A percentile compares a stretch with the other conserved stretches of the same genome.
These are phyloP conservation scores for Penicillium sp. DNA, from an alignment of 2,329 filamentous ascomycete genomes.

Conservation along the genomic window DNA sequence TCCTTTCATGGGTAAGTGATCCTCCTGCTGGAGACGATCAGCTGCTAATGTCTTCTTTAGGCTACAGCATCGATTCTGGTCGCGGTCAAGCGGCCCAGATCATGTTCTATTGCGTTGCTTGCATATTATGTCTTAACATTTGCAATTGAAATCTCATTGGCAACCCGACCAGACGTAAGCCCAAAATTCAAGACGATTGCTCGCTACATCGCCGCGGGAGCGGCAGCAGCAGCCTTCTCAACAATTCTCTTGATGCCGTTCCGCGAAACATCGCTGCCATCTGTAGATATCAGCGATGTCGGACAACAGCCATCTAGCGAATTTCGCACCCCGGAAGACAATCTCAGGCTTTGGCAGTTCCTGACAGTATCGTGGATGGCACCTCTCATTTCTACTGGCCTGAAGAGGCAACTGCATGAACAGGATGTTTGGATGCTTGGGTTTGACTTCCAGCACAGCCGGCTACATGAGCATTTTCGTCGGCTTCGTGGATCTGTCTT, in stretches of 20 bases:
- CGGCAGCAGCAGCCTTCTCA: constrained; percentile 50
- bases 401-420: constrained; percentile 65
- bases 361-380: constrained; percentile 81
- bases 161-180: constrained; percentile 24
- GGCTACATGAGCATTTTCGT: constrained; percentile 72
- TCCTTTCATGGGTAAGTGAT: constrained; percentile 42
- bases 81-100: constrained; percentile 41
- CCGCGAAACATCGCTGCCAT: constrained; percentile 57
- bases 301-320: constrained; percentile 56
- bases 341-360: constrained; percentile 76
- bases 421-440: constrained; percentile 79
- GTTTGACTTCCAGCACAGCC: constrained; percentile 76
- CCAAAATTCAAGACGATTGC: constrained; percentile 17
- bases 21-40: constrained; percentile 11
- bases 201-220: constrained; percentile 34
- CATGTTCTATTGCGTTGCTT: constrained; percentile 43
- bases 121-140: constrained; percentile 35
- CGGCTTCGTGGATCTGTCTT: constrained; percentile 72
- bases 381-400: constrained; percentile 67
- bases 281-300: constrained; percentile 59
- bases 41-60: constrained; percentile 30
- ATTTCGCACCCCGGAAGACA: constrained; percentile 76
- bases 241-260: constrained; percentile 68
- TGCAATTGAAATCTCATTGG: constrained; percentile 36
- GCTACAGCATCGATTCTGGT: constrained; percentile 37